Evolutionary conservation across 306 rosid genomes (phyloP), one percentile per base, ranked within the genome.

Genomic region (Lupinus albus): DNA sequence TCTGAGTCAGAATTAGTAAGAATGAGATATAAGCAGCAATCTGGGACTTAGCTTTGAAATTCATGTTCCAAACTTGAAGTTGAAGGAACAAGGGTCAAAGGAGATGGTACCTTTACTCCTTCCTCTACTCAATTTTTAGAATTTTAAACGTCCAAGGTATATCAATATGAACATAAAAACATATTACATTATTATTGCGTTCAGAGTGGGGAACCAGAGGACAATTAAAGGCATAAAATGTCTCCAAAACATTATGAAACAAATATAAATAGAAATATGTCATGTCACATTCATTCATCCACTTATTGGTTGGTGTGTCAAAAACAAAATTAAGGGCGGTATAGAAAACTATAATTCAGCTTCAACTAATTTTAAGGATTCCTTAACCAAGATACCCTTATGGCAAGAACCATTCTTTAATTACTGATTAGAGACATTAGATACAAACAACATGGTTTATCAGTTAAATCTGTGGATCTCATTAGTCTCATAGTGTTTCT

Each of bases 41-140:
- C 28, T 62, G 57, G 64, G 8, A 53, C 36, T 53, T 53, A 21
- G 35, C 36, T 17, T 73, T 12, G 47, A 45, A 42, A 68, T 28
- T 36, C 47, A 42, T 42, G 47, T 11, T 42, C 14, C 14, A 10
- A 11, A 2, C 18, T 9, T 30, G 75, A 57, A 70, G 55, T 68
- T 3, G 12, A 7, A 68, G 21, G 47, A 30, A 25, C 39, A 45
- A 21, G 67, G 45, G 14, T 8, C 25, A 64, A 13, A n/a, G 14
- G 6, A 64, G 70, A 28, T 42, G 17, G 16, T 11, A 17, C 0
- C 13, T 21, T 20, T 13, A 52, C 15, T 39, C 3, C 4, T 53
- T 50, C 9, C 9, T 13, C 41, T 16, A 14, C 2, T 54, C 11
- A 68, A 2, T 9, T 41, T 67, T 53, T 25, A 49, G 12, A 1